Conservation (phyloP, 371 early-diverging fungal species). For the Lichtheimia corymbifera region DNA sequence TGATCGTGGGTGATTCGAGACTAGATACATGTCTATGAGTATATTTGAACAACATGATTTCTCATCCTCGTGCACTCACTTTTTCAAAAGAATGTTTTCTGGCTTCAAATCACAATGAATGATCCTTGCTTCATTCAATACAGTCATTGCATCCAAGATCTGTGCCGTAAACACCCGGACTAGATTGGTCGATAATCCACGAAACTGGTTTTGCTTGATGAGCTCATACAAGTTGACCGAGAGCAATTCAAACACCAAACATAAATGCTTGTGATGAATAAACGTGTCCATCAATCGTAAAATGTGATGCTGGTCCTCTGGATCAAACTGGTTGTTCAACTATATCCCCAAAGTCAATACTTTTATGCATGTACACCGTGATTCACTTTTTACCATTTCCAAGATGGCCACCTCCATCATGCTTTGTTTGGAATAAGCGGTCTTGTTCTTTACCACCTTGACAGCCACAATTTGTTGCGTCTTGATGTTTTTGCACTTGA, state of each 20-base stretch:
- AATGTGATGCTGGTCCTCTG: constrained; percentile 81
- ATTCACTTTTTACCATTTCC: constrained; percentile 63
- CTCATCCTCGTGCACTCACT: constrained; percentile 41
- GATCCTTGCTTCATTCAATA: constrained; percentile 85
- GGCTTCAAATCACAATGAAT: constrained; percentile 99
- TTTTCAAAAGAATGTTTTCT: constrained; percentile 91
- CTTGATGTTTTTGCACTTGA: constrained; percentile 85
- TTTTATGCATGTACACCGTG: neutral
- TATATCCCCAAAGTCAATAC: constrained; percentile 14
- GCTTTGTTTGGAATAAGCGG: constrained; percentile 93
- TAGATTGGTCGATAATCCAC: constrained; percentile 87
- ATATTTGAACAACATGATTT: neutral
- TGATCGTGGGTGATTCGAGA: constrained; percentile 86
- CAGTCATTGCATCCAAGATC: constrained; percentile 80
- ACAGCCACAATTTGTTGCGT: constrained; percentile 88
- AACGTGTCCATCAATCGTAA: constrained; percentile 90
- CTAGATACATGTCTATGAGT: constrained; percentile 23
- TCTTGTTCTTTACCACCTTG: constrained; percentile 95
- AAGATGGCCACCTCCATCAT: constrained; percentile 94
- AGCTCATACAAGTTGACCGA: constrained; percentile 96
- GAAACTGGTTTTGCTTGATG: constrained; percentile 94
- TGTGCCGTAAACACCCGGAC: constrained; percentile 88
- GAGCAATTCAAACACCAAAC: constrained; percentile 94
- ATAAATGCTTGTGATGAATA: constrained; percentile 91
- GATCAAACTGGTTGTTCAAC: constrained; percentile 83